Base-by-base conservation (phyloP, 306 rosid species). In the Quercus suber region DNA sequence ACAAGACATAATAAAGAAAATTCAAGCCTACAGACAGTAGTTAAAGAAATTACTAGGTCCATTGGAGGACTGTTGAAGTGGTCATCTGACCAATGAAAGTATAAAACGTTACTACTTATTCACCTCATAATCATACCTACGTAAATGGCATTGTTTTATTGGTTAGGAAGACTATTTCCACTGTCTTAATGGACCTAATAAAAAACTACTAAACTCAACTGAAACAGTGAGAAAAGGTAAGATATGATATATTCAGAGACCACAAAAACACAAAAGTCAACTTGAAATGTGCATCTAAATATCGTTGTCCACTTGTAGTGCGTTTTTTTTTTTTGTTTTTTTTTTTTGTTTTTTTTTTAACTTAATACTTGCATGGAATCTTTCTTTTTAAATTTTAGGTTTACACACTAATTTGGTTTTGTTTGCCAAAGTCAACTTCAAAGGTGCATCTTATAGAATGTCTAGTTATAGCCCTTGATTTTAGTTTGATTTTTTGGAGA, bases 391-490 rank as follows among this genome's bases (percentile, higher is more conserved):
- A 49, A 49, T 49, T 53, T 68, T 67, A 21, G 33, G 17, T 23
- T 5, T 31, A 81, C 18, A 51, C 56, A 20, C 6, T 76, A 4
- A 70, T 51, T 77, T 43, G 75, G 70, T 74, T 63, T 25, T 53
- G 41, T 81, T 18, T 63, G 9, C 43, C 10, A 17, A 77, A 43
- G 76, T 65, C 82, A 77, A 77, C 78, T 65, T 55, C 25, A 37
- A 12, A 21, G 57, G 81, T 53, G 68, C 49, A 25, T 69, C 76
- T 18, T 33, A 41, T 56, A 51, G 56, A 77, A 69, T 76, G 87
- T 55, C 75, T 69, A 49, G 35, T 64, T 64, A 79, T 82, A 56
- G 35, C 57, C 31, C 4, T 15, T 69, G 58, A 10, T 80, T 74
- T 74, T 70, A n/a, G 17, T 49, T 12, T 49, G 17, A 17, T 1